Percentiles rank a stretch among this genome's conserved stretches.
phyloP scores from a whole-genome alignment of 805 yeast species.

The Lachancea sp. region DNA sequence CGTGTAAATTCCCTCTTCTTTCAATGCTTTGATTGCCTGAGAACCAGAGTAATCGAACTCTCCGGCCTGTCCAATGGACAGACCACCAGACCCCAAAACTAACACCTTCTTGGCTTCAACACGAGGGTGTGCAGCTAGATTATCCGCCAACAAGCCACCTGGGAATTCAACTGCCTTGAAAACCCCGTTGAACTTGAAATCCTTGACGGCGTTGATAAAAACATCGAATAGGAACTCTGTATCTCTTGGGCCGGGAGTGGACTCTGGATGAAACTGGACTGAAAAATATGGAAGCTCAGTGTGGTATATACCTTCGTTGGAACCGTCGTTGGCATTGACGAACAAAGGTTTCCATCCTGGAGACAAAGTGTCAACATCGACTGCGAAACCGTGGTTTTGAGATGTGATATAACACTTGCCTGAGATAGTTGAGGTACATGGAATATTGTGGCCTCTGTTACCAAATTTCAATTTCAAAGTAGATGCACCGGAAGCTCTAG shows the following conservation, averaged over 20 bases:
- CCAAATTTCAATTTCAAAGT: conserved; percentile 92
- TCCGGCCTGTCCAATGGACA: conserved; percentile 98
- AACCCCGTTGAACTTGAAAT: conserved; percentile 45
- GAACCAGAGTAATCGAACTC: conserved; percentile 98
- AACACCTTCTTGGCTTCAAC: conserved; percentile 85
- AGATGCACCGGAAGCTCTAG: conserved; percentile 91
- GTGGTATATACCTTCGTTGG: conserved; percentile 97
- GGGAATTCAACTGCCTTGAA: conserved; percentile 81
- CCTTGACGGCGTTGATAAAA: conserved; percentile 74
- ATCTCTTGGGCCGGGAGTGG: conserved; percentile 98
- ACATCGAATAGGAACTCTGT: conserved; percentile 95
- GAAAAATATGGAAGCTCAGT: conserved; percentile 85
- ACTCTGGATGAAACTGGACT: conserved; percentile 98
- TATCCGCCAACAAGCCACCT: conserved; percentile 74
- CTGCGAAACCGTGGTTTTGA: conserved; percentile 98
- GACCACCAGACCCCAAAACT: conserved; percentile 96
- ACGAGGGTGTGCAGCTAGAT: conserved; percentile 68
- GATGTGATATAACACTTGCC: conserved; percentile 98
- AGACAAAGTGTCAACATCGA: conserved; percentile 68
- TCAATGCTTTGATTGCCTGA: conserved; percentile 96
- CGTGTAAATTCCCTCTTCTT: conserved; percentile 96
- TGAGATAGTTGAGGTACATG: conserved; percentile 80
- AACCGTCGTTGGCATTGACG: conserved; percentile 92
- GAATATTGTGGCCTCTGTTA: conserved; percentile 98
- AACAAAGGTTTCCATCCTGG: conserved; percentile 89